Base-by-base conservation (phyloP, 176 grass and related monocot species). In the Metroxylon sagu region DNA sequence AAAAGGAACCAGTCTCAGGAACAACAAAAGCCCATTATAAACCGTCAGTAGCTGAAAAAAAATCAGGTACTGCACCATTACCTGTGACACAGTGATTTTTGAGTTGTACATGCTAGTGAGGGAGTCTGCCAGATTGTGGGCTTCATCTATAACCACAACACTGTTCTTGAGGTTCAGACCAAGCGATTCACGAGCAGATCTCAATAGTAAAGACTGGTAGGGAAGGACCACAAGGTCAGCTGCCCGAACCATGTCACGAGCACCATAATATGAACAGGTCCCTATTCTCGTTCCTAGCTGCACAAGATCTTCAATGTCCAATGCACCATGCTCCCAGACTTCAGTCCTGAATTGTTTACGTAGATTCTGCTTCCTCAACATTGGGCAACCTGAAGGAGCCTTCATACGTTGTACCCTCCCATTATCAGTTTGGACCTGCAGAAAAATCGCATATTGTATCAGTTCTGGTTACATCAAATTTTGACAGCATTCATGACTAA, bases 81-180 rank as follows among this genome's bases (percentile, higher is more conserved):
- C 92, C 92, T 96, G 92, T 53, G 72, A 79, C 74, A 65, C 58
- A 53, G 72, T 74, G 57, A 90, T 67, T 61, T 82, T 96, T 66
- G 86, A 87, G 68, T 96, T 90, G 64, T 90, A 88, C 86, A 96
- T 96, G 65, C 66, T 87, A 70, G 80, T 88, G 18, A 96, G 65
- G 12, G 68, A 85, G 64, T 96, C 91, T 23, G 81, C 83, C 65
- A 96, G 51, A 56, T 96, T 96, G 75, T 96, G 92, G 57, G 92
- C 83, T 66, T 96, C 92, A 66, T 96, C 92, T 77, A 96, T 90
- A 75, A 96, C 87, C 64, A 96, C 75, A 76, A 96, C 66, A 77
- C 74, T 90, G 31, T 86, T 79, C 72, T 82, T 90, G 51, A 96
- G 72, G 77, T 90, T 84, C 76, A 96, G 26, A 56, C 86, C 83